Base-by-base conservation (phyloP, 352 stramenopile genomes). In the Aphanomyces astaci region DNA sequence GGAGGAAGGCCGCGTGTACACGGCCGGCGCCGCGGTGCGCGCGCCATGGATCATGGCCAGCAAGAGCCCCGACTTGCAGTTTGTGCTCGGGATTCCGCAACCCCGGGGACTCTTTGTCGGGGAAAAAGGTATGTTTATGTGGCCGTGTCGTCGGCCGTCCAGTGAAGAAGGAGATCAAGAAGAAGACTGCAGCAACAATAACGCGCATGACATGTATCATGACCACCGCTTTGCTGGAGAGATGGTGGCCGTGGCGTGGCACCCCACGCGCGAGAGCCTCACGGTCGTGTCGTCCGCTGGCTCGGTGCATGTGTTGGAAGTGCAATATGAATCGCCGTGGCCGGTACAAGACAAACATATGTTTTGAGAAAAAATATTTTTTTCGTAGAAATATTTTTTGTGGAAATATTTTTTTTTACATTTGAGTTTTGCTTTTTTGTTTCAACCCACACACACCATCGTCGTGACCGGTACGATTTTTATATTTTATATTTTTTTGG, bases 71-170 rank as follows among this genome's bases (percentile, higher is more conserved):
- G 76, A 84, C 11, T 80, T 87, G 31, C 74, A 76, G 13, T 92
- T 87, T 66, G 78, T 91, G 0, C 75, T 94, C 0, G 83, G 86
- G 0, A 86, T 88, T 43, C 86, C 86, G 4, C 82, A 90, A n/a
- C 83, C 83, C 17, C 86, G 91, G 56, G 81, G 84, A 17, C 81
- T 92, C 39, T 43, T 71, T 22, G 81, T 94, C 3, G 86, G 86
- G 9, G 86, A 91, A 45, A 92, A 87, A 27, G 85, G 83, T 0
- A 71, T 94, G 39, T 94, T 90, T 64, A 89, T 82, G 30, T 94
- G 85, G 85, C 36, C 73, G 89, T 72, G 13, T n/a, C 17, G 51
- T 13, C 48, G 48, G 28, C 48, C 17, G 30, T 33, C n/a, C n/a
- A 55, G n/a, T n/a, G n/a, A 43, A 43, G 48, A 55, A 11, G 10